Evolutionary conservation across 2,329 filamentous ascomycete species (phyloP), one percentile per base, ranked within the genome.

Genomic region (Arthrobotrys iridis): DNA sequence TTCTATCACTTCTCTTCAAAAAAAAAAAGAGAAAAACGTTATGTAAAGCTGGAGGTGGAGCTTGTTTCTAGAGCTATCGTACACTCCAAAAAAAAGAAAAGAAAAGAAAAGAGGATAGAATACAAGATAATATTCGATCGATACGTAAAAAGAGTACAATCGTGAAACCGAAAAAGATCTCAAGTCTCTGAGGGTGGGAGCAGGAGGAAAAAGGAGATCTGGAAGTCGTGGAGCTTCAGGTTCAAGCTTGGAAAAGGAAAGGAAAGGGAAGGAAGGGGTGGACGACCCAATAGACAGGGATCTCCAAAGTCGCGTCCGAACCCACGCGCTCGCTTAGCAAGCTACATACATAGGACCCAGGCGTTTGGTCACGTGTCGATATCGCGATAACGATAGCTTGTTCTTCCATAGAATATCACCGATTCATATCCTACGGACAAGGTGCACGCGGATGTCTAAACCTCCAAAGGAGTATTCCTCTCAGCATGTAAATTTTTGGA

Each of bases 321-420:
- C 26, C 35, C 64, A 68, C 64, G 64, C 64, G 64, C 52, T 60
- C 52, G 64, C 65, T 70, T 64, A 58, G n/a, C 55, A 6, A 10
- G 55, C 30, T n/a, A n/a, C n/a, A n/a, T n/a, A n/a, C n/a, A n/a
- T n/a, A n/a, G n/a, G n/a, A n/a, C n/a, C 60, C 46, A n/a, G 46
- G 50, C 50, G 7, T 37, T 30, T 6, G 22, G 30, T 64, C 60
- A 46, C 45, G 60, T 64, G 60, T 33, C 26, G 45, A 64, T 50
- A 52, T n/a, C n/a, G n/a, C n/a, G n/a, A n/a, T n/a, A n/a, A n/a
- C n/a, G n/a, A n/a, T n/a, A n/a, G n/a, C n/a, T n/a, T n/a, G n/a
- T n/a, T n/a, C n/a, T n/a, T n/a, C n/a, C n/a, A n/a, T n/a, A 55
- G 46, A 50, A 28, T 2, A 30, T 18, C 13, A 15, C 28, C 28